Conservation (phyloP, 108 stramenopile species). For the Cyclotella sp. region DNA sequence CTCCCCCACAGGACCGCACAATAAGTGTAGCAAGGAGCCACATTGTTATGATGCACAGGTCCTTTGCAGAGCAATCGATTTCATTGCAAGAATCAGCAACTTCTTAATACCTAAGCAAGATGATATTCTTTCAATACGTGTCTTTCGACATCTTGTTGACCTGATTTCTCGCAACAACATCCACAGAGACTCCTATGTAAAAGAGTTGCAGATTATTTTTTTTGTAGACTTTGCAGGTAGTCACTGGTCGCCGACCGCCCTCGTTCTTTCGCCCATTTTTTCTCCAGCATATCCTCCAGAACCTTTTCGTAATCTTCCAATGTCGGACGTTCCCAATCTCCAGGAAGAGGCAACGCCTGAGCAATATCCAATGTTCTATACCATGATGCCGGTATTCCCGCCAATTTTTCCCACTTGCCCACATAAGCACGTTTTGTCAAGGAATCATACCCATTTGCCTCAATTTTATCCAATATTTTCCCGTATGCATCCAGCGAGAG, state of each 20-base stretch:
- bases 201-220: neutral
- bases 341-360: constrained; percentile 74
- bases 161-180: no score
- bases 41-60: no score
- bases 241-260: constrained; percentile 5
- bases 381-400: constrained; percentile 93
- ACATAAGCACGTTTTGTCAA: constrained; percentile 95
- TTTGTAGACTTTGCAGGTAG: constrained; percentile 13
- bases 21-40: no score
- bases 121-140: no score
- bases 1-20: no score
- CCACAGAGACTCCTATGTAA: neutral
- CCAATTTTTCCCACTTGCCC: constrained; percentile 95
- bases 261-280: constrained; percentile 23
- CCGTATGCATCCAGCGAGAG: constrained; percentile 93
- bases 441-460: constrained; percentile 95
- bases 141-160: no score
- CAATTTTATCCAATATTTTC: constrained; percentile 93
- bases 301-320: constrained; percentile 54
- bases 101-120: no score
- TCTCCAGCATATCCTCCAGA: constrained; percentile 41
- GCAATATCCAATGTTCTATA: constrained; percentile 88
- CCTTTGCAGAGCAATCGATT: no score
- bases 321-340: constrained; percentile 59
- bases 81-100: no score